phyloP scores from a whole-genome alignment of 139 green algal genomes.

The Edaphochlamys debaryana region DNA sequence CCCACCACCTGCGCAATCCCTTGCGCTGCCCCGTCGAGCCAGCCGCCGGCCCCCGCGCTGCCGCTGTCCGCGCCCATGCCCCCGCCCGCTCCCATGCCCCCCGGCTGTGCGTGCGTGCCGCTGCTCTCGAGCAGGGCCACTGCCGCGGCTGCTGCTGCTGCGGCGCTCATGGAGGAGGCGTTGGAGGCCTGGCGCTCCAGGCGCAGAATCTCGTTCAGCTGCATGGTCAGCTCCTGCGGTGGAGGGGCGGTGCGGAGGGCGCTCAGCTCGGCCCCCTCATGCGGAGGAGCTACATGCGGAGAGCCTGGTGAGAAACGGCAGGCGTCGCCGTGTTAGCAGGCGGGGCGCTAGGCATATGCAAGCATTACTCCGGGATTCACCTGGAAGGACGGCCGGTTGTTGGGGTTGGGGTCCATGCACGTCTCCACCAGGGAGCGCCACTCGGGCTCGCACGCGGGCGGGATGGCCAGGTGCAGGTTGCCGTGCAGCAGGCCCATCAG shows the following conservation, averaged over 20 bases:
- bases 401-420: slow-evolving; percentile 80
- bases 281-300: too few relatives aligned
- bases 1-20: not conserved
- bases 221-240: slow-evolving; percentile 64
- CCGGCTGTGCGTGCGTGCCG: not conserved
- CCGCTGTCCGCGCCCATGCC: too few relatives aligned
- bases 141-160: not conserved
- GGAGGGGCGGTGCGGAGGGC: too few relatives aligned
- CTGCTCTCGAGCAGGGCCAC: not conserved
- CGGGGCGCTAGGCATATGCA: too few relatives aligned
- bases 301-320: too few relatives aligned
- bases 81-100: too few relatives aligned
- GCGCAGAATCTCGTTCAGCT: slow-evolving; percentile 70
- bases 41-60: too few relatives aligned
- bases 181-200: slow-evolving; percentile 36
- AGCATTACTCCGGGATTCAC: too few relatives aligned
- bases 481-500: slow-evolving; percentile 66
- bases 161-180: not conserved
- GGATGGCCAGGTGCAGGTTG: slow-evolving; percentile 73
- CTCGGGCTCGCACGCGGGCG: slow-evolving; percentile 80
- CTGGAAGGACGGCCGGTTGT: slow-evolving; percentile 68
- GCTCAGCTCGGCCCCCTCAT: too few relatives aligned
- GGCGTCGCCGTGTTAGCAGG: too few relatives aligned
- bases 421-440: slow-evolving; percentile 79
- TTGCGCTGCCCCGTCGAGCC: too few relatives aligned